phyloP scores from a whole-genome alignment of 2,329 filamentous ascomycete genomes.

The Monilinia fructigena region DNA sequence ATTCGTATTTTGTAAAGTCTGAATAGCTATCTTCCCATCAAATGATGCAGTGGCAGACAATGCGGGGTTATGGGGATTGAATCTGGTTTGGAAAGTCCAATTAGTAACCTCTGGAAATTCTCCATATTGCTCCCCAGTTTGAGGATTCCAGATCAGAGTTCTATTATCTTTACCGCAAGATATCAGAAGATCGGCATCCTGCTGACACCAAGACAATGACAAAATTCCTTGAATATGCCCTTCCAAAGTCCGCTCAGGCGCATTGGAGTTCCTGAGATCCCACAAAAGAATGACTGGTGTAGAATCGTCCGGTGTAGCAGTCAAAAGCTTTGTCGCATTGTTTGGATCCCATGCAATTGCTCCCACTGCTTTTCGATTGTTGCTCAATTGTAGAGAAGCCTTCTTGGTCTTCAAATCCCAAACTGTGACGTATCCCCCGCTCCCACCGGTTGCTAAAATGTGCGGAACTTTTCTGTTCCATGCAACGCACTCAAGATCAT shows the following conservation, averaged over 20 bases:
- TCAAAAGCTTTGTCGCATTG: conserved; percentile 90
- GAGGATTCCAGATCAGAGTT: conserved; percentile 93
- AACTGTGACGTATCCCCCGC: conserved; percentile 91
- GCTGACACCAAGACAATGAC: conserved; percentile 91
- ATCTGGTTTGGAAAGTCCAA: conserved; percentile 95
- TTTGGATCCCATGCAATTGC: conserved; percentile 97
- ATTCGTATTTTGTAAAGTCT: conserved; percentile 93
- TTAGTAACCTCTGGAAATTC: conserved; percentile 98
- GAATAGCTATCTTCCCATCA: conserved; percentile 91
- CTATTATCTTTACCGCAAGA: conserved; percentile 97
- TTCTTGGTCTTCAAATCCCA: conserved; percentile 99
- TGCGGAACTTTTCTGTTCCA: conserved; percentile 99
- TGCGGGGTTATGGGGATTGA: conserved; percentile 90
- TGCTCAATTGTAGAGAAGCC: conserved; percentile 91
- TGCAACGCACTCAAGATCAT: conserved; percentile 93
- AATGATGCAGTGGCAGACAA: conserved; percentile 94
- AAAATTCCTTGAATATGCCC: conserved; percentile 94
- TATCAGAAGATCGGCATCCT: conserved; percentile 83
- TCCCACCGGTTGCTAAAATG: conserved; percentile 91
- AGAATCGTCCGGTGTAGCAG: conserved; percentile 84
- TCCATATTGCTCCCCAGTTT: conserved; percentile 81
- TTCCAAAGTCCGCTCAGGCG: conserved; percentile 81
- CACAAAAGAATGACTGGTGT: conserved; percentile 87
- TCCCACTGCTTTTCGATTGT: conserved; percentile 89
- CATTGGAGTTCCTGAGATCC: conserved; percentile 95